These are phyloP conservation scores for Hagleromyces aurorensis DNA, from an alignment of 805 yeast species.

Conservation along the genomic window DNA sequence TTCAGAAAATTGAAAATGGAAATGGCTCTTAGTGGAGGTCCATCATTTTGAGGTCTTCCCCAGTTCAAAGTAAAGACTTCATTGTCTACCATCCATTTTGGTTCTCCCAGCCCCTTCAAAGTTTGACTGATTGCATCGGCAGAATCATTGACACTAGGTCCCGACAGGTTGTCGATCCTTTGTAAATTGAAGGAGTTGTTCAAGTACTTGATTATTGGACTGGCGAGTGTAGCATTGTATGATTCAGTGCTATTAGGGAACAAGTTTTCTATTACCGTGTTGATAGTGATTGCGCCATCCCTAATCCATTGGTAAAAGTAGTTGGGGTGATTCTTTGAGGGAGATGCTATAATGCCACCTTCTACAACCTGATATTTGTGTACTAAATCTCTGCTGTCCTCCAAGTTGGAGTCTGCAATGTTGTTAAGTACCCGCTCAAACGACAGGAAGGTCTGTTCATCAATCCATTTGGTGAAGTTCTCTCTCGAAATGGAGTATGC, in stretches of 20 bases:
- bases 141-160: slow-evolving; percentile 34
- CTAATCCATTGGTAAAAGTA: slow-evolving; percentile 88
- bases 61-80: slow-evolving; percentile 55
- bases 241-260: slow-evolving; percentile 19
- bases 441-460: slow-evolving; percentile 34
- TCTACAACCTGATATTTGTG: slow-evolving; percentile 34
- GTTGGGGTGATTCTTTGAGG: slow-evolving; percentile 62
- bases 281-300: slow-evolving; percentile 77
- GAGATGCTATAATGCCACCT: slow-evolving; percentile 83
- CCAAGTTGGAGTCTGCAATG: slow-evolving; percentile 37
- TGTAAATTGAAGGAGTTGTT: slow-evolving; percentile 53
- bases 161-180: slow-evolving; percentile 60
- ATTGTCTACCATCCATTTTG: slow-evolving; percentile 69
- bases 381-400: slow-evolving; percentile 19
- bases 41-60: slow-evolving; percentile 97
- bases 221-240: slow-evolving; percentile 16
- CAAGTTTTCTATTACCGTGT: slow-evolving; percentile 50
- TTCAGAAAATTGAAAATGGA: slow-evolving; percentile 52
- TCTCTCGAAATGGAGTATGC: slow-evolving; percentile 14
- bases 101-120: slow-evolving; percentile 73
- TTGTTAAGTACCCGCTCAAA: slow-evolving; percentile 39
- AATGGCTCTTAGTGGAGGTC: slow-evolving; percentile 76
- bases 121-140: slow-evolving; percentile 31
- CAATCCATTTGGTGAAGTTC: slow-evolving; percentile 40
- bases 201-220: slow-evolving; percentile 52